These are phyloP conservation scores for Abrus pulchellus DNA, from an alignment of 306 rosid genomes.

Conservation along the genomic window DNA sequence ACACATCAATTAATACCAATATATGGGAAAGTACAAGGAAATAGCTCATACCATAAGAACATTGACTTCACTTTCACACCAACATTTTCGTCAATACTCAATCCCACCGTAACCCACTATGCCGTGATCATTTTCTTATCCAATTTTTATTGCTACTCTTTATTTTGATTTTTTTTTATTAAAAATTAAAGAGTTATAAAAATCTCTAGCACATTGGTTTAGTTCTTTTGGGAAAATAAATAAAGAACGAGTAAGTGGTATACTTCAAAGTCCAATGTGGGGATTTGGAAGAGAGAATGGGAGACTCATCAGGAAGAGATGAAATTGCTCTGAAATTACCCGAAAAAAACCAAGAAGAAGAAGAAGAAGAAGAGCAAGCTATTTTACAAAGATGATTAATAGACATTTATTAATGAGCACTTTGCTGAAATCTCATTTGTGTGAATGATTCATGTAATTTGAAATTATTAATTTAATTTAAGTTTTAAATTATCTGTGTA, in stretches of 20 bases:
- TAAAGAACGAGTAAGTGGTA: not conserved
- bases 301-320: not conserved
- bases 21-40: conserved; percentile 49
- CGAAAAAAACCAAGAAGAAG: not conserved
- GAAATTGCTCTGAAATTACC: conserved; percentile 7
- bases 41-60: conserved; percentile 9
- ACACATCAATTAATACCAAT: not conserved
- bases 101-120: not conserved
- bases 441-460: no score
- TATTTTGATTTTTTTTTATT: no score
- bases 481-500: no score
- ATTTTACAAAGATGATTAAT: not conserved
- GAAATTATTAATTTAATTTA: no score
- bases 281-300: not conserved
- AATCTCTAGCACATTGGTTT: not conserved
- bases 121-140: not conserved
- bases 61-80: conserved; percentile 7
- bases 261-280: not conserved
- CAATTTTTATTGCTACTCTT: no score
- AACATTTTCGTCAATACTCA: not conserved
- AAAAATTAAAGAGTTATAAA: no score
- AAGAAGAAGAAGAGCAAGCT: not conserved
- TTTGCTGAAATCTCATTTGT: no score
- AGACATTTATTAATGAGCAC: no score
- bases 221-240: no score